These are phyloP conservation scores for Spirogloea muscicola DNA, from an alignment of 139 green algal genomes.

Conservation along the genomic window DNA sequence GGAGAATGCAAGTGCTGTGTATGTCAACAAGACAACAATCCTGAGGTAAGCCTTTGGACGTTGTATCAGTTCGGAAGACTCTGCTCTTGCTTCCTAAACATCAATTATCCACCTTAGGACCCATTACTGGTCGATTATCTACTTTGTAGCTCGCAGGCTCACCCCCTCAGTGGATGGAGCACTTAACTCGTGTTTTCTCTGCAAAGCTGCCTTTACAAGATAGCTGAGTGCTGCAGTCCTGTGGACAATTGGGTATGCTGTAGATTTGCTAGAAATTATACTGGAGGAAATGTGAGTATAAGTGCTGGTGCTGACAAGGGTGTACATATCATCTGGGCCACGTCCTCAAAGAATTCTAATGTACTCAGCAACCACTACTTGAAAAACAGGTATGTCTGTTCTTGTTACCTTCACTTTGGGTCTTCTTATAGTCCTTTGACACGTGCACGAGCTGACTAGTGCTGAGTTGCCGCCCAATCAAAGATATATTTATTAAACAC, in stretches of 20 bases:
- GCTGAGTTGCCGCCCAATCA: no score
- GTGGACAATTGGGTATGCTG: not conserved
- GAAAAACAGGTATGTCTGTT: constrained; percentile 1
- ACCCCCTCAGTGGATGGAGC: no score
- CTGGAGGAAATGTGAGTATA: not conserved
- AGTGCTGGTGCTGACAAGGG: not conserved
- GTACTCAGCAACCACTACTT: not conserved
- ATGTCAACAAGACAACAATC: not conserved
- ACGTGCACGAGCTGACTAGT: not conserved
- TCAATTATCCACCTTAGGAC: not conserved
- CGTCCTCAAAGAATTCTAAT: not conserved
- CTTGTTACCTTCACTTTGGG: not conserved
- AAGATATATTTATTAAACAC: not conserved
- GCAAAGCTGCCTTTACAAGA: no score
- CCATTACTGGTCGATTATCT: no score
- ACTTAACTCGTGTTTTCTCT: no score
- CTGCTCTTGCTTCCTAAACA: not conserved
- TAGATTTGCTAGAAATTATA: constrained; percentile 4
- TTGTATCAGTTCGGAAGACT: not conserved
- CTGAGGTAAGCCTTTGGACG: constrained; percentile 8
- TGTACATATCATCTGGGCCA: not conserved
- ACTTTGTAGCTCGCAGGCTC: no score
- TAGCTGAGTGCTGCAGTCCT: no score
- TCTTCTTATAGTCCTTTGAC: not conserved
- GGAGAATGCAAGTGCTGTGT: not conserved